Evolutionary conservation across 768 basidiomycete species (phyloP).

Genomic region (Amyloporia xantha): DNA sequence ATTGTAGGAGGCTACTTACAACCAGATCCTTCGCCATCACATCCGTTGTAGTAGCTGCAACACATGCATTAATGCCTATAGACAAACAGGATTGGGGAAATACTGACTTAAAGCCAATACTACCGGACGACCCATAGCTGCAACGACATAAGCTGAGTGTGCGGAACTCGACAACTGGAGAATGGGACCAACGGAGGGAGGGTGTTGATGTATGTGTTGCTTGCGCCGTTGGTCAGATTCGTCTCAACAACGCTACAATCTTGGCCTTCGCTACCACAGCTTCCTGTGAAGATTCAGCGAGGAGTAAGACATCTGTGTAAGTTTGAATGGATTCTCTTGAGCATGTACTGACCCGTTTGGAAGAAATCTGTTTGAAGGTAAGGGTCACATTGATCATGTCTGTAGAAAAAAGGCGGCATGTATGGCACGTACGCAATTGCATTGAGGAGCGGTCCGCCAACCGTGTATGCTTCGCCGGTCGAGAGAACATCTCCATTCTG

Average conservation of each 20-base stretch:
- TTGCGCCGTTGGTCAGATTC: slow-evolving; percentile 37
- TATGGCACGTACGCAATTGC: slow-evolving; percentile 36
- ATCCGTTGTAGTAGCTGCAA: slow-evolving; percentile 34
- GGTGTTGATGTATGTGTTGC: slow-evolving; percentile 36
- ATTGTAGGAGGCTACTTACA: slow-evolving; percentile 27
- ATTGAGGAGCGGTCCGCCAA: slow-evolving; percentile 21
- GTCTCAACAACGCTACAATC: slow-evolving; percentile 36
- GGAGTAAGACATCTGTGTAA: too few species aligned
- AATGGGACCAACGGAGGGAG: slow-evolving; percentile 31
- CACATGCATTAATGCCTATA: slow-evolving; percentile 6
- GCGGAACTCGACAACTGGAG: too few species aligned
- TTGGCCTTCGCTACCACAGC: slow-evolving; percentile 36
- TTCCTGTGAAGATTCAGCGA: too few species aligned
- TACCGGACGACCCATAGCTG: slow-evolving; percentile 30
- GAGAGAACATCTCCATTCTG: slow-evolving; percentile 26
- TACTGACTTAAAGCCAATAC: slow-evolving; percentile 28
- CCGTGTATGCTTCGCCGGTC: slow-evolving; percentile 27
- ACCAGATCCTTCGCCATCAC: slow-evolving; percentile 33
- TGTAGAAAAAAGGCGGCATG: slow-evolving; percentile 15
- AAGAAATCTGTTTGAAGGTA: too few species aligned
- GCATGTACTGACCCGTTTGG: slow-evolving; percentile 29
- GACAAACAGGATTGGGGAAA: neutral
- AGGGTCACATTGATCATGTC: too few species aligned
- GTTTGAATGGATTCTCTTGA: too few species aligned
- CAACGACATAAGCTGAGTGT: neutral